These are phyloP conservation scores for Papiliotrema nemorosa DNA, from an alignment of 1,284 basidiomycete species.

Conservation along the genomic window DNA sequence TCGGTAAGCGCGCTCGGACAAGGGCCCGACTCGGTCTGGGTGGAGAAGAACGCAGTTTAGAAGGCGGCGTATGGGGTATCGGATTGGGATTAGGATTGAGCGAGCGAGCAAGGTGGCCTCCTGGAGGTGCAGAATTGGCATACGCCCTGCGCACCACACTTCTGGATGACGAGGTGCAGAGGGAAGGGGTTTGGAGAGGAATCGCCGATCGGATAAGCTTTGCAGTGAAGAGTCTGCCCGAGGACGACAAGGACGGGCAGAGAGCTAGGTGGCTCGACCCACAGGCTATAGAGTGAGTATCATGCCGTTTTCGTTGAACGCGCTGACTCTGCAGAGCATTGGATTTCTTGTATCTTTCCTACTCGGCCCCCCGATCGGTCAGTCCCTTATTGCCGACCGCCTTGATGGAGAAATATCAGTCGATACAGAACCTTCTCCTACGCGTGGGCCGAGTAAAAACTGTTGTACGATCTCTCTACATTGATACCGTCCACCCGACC, in stretches of 20 bases:
- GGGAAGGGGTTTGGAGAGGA: constrained; percentile 51
- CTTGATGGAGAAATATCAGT: constrained; percentile 76
- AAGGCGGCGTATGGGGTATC: constrained; percentile 50
- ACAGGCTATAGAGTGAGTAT: constrained; percentile 16
- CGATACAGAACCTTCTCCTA: constrained; percentile 71
- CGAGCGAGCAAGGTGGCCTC: constrained; percentile 72
- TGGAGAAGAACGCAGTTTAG: neutral
- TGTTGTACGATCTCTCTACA: constrained; percentile 63
- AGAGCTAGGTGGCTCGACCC: constrained; percentile 74
- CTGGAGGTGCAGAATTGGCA: constrained; percentile 74
- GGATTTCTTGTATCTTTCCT: constrained; percentile 82
- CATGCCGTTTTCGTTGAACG: neutral
- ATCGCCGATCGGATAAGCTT: constrained; percentile 76
- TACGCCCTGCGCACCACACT: constrained; percentile 61
- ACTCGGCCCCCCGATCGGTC: constrained; percentile 70
- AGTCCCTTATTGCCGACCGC: constrained; percentile 64
- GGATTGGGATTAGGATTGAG: constrained; percentile 69
- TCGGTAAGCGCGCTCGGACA: constrained; percentile 35
- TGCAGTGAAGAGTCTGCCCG: constrained; percentile 64
- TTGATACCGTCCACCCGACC: constrained; percentile 40
- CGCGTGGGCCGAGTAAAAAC: constrained; percentile 72
- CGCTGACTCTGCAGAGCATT: constrained; percentile 57
- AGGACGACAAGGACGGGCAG: constrained; percentile 53
- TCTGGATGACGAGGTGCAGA: constrained; percentile 25
- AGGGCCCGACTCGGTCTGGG: constrained; percentile 36